These are phyloP conservation scores for Aspergillus baeticus DNA, from an alignment of 495 filamentous ascomycete species.

Conservation along the genomic window DNA sequence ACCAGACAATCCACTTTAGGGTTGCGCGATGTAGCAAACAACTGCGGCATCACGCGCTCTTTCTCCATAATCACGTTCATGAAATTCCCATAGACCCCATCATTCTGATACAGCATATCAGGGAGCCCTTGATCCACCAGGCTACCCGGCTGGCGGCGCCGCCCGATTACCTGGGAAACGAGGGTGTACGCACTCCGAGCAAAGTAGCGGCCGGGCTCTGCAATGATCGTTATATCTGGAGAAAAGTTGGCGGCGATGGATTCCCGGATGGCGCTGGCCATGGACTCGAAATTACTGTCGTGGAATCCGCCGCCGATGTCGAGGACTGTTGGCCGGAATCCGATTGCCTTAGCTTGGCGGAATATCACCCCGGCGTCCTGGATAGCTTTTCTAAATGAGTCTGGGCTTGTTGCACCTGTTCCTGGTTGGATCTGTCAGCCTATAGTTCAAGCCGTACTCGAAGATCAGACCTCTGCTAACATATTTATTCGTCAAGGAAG, in stretches of 20 bases:
- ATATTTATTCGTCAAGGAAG: too few species aligned
- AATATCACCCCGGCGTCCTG: neutral
- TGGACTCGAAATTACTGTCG: constrained; percentile 21
- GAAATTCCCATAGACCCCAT: constrained; percentile 36
- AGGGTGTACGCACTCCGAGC: constrained; percentile 28
- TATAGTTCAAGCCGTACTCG: too few species aligned
- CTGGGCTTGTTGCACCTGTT: neutral
- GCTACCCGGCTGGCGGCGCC: constrained; percentile 21
- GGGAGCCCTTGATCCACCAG: constrained; percentile 12
- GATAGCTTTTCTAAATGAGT: neutral
- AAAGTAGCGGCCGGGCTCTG: constrained; percentile 35
- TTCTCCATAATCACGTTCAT: constrained; percentile 30
- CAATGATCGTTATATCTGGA: too few species aligned
- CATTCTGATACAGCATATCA: constrained; percentile 37
- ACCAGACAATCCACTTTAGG: too few species aligned
- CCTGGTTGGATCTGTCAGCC: neutral
- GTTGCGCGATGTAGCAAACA: too few species aligned
- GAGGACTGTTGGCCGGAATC: constrained; percentile 9
- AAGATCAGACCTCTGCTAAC: too few species aligned
- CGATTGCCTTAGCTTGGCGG: neutral
- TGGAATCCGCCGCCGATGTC: constrained; percentile 37
- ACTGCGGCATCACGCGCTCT: constrained; percentile 5
- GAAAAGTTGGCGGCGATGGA: constrained; percentile 19
- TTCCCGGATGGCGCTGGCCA: constrained; percentile 13
- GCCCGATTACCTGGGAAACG: constrained; percentile 28